A percentile compares a stretch with the other conserved stretches of the same genome.
phyloP scores from a whole-genome alignment of 2,329 filamentous ascomycete species.

The Cladosporium sp. region DNA sequence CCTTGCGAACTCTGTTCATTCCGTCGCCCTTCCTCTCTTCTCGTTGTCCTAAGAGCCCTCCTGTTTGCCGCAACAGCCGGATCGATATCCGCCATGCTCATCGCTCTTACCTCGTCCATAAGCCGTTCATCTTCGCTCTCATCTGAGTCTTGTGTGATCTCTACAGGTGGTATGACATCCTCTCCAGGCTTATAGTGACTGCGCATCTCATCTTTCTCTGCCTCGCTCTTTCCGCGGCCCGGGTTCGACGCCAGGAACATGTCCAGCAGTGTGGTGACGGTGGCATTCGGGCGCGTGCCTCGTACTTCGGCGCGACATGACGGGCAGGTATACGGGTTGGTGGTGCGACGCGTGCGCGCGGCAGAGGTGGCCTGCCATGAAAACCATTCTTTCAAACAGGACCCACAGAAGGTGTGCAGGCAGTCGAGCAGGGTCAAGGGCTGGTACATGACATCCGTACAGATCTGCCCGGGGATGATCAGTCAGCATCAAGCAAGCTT shows the following conservation, averaged over 20 bases:
- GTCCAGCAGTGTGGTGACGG: conserved; percentile 83
- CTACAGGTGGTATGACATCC: conserved; percentile 67
- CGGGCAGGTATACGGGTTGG: conserved; percentile 77
- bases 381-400: conserved; percentile 96
- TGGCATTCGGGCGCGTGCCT: conserved; percentile 86
- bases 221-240: conserved; percentile 64
- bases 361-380: conserved; percentile 68
- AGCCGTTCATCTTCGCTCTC: conserved; percentile 64
- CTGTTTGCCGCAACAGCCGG: conserved; percentile 22
- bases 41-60: conserved; percentile 16
- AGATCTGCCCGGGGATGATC: conserved; percentile 66
- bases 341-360: conserved; percentile 48
- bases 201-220: conserved; percentile 75
- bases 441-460: conserved; percentile 68
- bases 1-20: conserved; percentile 13
- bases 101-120: conserved; percentile 68
- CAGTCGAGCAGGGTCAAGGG: conserved; percentile 43
- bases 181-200: conserved; percentile 79
- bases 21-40: conserved; percentile 20
- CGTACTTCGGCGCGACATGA: conserved; percentile 86
- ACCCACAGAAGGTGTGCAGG: conserved; percentile 79
- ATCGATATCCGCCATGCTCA: conserved; percentile 69
- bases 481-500: neutral
- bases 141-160: conserved; percentile 54
- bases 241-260: conserved; percentile 84